Evolutionary conservation across 2,329 filamentous ascomycete species (phyloP), one percentile per base, ranked within the genome.

Genomic region (Dothistroma septosporum): DNA sequence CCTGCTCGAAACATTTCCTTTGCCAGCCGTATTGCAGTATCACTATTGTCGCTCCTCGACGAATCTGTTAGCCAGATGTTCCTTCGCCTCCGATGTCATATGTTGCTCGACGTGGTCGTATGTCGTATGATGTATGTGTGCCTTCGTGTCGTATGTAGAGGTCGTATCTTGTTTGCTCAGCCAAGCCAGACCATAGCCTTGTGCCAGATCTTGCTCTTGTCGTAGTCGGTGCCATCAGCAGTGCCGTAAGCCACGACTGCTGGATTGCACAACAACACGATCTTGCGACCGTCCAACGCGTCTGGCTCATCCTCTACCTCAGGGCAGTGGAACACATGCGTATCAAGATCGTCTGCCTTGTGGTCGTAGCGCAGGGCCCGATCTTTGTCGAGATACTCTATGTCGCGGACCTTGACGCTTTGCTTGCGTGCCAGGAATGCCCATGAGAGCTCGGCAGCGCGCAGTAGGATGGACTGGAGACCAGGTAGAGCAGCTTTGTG

Each of bases 371-470:
- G 19, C 12, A 41, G 48, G 11, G 21, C 24, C 14, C 58, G n/a
- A 4, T 31, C 31, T 12, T 7, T 1, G 12, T 44, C n/a, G 37
- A 44, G 16, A 16, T n/a, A 44, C 12, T n/a, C 12, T 35, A 28
- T 22, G 31, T 31, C 37, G 37, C 11, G 33, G 21, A 60, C 37
- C 9, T 46, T 16, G 19, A 60, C 32, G n/a, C 37, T 37, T 0
- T 55, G 41, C 48, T 59, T 63, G 52, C 63, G 53, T 22, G 60
- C 58, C 52, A 47, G 54, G 14, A 64, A 37, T 1, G 7, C 41
- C 53, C 63, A 59, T 2, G 63, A 62, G n/a, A 64, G 41, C 31
- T 59, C 56, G 10, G 58, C 63, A 2, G 60, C 60, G 1, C 54
- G 41, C 1, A 16, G 9, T 4, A 59, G 16, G 14, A 62, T n/a